These are phyloP conservation scores for Penicillium bialowiezense DNA, from an alignment of 495 filamentous ascomycete genomes.

Conservation along the genomic window DNA sequence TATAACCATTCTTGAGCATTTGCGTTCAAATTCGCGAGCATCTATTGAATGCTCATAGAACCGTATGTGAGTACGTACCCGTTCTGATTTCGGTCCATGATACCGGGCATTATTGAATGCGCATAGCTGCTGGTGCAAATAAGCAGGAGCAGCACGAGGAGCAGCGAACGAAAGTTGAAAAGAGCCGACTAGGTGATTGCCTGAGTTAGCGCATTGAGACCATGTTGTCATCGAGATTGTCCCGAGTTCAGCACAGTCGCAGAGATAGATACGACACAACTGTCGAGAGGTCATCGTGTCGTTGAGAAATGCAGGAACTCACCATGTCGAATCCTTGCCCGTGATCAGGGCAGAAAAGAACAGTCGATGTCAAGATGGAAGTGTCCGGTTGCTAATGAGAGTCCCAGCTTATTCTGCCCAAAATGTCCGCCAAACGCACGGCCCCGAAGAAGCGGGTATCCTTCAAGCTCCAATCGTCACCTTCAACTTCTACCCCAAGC, in stretches of 20 bases:
- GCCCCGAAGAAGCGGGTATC: constrained; percentile 7
- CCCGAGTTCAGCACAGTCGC: constrained; percentile 4
- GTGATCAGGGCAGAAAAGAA: background rate
- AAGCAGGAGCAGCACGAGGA: constrained; percentile 88
- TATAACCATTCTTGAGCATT: constrained; percentile 1
- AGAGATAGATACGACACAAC: background rate
- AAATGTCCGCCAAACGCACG: constrained; percentile 24
- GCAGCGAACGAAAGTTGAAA: constrained; percentile 95
- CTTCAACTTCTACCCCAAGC: background rate
- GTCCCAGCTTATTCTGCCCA: constrained; percentile 19
- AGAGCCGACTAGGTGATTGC: constrained; percentile 69
- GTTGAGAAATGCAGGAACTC: background rate
- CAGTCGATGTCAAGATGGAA: constrained; percentile 2
- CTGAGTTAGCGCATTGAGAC: constrained; percentile 4
- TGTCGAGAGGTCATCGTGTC: background rate
- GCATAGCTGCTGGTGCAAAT: constrained; percentile 95
- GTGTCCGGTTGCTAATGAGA: background rate
- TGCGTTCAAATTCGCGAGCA: background rate
- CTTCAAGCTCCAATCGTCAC: background rate
- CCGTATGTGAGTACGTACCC: constrained; percentile 53
- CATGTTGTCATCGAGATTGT: constrained; percentile 8
- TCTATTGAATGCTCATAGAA: background rate
- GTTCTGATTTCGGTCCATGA: constrained; percentile 91
- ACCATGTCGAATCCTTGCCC: constrained; percentile 15
- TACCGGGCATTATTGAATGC: constrained; percentile 83